Base-by-base conservation (phyloP, 306 rosid genomes). In the Lathyrus sativus region DNA sequence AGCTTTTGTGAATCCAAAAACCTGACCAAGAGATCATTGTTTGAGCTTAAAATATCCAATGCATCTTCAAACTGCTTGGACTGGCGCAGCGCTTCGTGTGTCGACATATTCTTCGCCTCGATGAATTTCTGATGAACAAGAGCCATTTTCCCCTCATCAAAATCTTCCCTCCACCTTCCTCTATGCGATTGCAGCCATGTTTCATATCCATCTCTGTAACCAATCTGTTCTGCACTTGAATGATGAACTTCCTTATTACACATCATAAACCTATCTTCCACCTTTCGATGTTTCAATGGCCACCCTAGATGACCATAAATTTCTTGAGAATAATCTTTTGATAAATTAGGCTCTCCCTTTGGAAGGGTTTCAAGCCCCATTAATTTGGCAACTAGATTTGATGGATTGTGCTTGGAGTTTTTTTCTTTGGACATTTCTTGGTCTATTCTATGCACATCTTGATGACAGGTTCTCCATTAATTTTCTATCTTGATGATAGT, bases 331-430 rank as follows among this genome's bases (percentile, higher is more conserved):
- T 55, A 65, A 68, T 79, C 80, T 77, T 82, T 82, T 57, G 89
- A 75, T 68, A 84, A 68, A 79, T 77, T 82, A 46, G 83, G 65
- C 68, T 82, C 84, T 74, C 79, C 77, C 7, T 46, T 65, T 44
- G 95, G 92, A 49, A 88, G 76, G 76, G 85, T 43, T 46, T 95
- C 99, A 73, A 95, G 92, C 71, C 97, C 99, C 99, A 91, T 95
- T 78, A 91, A 80, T 80, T 87, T 88, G 68, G 99, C 99, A 73
- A 95, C 96, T 58, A 88, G 83, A 70, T 90, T 95, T 53, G 97
- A 83, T 33, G 90, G 83, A 29, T 76, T 78, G 73, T 72, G 89
- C 76, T 72, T 95, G 57, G 81, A 82, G 59, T 77, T 82, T 33
- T 78, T 65, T 62, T 83, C 95, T 87, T 84, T 88, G 22, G 87